Percentiles rank a stretch among this genome's conserved stretches.
Conservation (phyloP, 306 rosid species). For the Corylus heterophylla region DNA sequence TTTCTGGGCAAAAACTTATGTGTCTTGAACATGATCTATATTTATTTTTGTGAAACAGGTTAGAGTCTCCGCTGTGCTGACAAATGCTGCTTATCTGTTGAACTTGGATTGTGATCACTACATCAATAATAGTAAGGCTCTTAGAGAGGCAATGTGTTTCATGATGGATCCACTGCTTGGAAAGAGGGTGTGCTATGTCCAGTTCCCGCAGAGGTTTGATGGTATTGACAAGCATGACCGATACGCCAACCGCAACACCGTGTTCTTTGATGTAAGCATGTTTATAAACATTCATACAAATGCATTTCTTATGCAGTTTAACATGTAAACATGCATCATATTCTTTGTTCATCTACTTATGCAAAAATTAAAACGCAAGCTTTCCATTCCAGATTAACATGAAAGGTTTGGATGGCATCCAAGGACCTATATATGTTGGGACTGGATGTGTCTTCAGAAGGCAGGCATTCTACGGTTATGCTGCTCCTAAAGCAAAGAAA, state of each 20-base stretch:
- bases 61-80: constrained; percentile 65
- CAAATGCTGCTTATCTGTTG: constrained; percentile 66
- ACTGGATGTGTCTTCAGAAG: constrained; percentile 75
- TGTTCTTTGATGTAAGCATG: constrained; percentile 58
- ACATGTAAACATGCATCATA: background rate
- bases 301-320: constrained; percentile 11
- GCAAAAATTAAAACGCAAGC: background rate
- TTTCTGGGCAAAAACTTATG: background rate
- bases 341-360: background rate
- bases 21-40: background rate
- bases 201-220: constrained; percentile 60
- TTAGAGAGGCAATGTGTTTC: constrained; percentile 83
- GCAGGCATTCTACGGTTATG: constrained; percentile 69
- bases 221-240: constrained; percentile 35
- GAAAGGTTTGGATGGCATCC: constrained; percentile 83
- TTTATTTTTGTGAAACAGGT: constrained; percentile 39
- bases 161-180: constrained; percentile 69
- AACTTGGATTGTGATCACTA: constrained; percentile 67
- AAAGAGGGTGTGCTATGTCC: constrained; percentile 62
- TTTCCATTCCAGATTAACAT: constrained; percentile 52
- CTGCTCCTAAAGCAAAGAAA: constrained; percentile 63
- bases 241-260: constrained; percentile 41
- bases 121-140: constrained; percentile 64
- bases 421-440: constrained; percentile 77
- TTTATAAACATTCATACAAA: background rate